Conservation (phyloP, 2,329 filamentous ascomycete species). For the Fusarium duplospermum region DNA sequence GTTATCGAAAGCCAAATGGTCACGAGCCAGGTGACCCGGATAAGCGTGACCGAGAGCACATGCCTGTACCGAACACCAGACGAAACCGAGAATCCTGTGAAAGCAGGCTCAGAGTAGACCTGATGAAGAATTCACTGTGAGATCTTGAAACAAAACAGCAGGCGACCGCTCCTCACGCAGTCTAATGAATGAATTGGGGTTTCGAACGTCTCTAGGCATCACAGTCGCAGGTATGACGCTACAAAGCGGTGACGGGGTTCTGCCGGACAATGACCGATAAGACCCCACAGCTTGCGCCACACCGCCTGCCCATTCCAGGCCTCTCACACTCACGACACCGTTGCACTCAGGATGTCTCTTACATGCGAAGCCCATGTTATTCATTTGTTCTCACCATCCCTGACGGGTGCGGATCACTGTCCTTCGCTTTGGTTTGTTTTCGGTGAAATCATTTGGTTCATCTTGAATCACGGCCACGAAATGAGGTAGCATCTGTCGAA, state of each 20-base stretch:
- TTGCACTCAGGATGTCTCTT: constrained; percentile 33
- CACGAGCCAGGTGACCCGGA: constrained; percentile 38
- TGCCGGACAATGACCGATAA: constrained; percentile 42
- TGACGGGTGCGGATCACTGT: neutral
- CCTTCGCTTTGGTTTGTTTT: neutral
- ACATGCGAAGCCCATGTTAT: neutral
- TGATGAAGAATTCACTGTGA: neutral
- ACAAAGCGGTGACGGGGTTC: constrained; percentile 41
- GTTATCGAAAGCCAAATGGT: constrained; percentile 20
- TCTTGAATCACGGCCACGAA: neutral
- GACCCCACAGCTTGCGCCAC: constrained; percentile 11
- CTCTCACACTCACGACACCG: constrained; percentile 41
- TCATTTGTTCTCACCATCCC: constrained; percentile 1
- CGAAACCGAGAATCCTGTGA: neutral
- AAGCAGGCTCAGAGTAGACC: neutral
- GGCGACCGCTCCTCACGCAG: neutral
- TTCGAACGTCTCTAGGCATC: constrained; percentile 38
- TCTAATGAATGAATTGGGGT: constrained; percentile 11
- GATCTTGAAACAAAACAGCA: neutral
- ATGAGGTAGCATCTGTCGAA: constrained; percentile 13
- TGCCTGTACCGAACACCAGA: constrained; percentile 20
- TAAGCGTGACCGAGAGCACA: constrained; percentile 43
- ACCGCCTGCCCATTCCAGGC: constrained; percentile 42
- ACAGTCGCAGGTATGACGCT: constrained; percentile 42
- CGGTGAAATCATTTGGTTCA: neutral